phyloP scores from a whole-genome alignment of 805 yeast genomes.

The Metschnikowia amazonensis region DNA sequence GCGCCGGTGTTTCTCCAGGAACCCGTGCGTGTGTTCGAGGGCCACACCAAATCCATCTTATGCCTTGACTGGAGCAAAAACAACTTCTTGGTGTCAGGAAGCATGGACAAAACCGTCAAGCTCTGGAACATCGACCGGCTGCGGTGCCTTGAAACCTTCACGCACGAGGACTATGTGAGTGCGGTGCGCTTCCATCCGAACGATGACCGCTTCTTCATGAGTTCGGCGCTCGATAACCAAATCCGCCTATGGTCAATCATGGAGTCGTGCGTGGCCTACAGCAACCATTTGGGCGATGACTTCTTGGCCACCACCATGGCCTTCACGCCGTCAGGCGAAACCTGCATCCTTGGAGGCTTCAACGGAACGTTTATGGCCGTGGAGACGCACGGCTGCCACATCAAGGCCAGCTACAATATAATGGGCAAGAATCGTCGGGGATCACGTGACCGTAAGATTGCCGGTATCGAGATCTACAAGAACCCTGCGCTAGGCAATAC shows the following conservation, averaged over 20 bases:
- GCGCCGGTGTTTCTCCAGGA: slow-evolving; percentile 77
- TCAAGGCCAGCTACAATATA: slow-evolving; percentile 22
- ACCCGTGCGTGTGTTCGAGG: slow-evolving; percentile 59
- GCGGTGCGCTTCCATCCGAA: slow-evolving; percentile 73
- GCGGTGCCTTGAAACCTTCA: slow-evolving; percentile 58
- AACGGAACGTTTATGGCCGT: slow-evolving; percentile 62
- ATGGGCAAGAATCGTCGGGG: slow-evolving; percentile 11
- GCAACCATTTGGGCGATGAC: slow-evolving; percentile 50
- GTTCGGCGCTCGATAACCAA: slow-evolving; percentile 75
- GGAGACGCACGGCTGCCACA: slow-evolving; percentile 60
- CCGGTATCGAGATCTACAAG: slow-evolving; percentile 62
- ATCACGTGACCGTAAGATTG: slow-evolving; percentile 48
- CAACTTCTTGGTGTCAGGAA: slow-evolving; percentile 71
- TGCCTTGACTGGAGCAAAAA: slow-evolving; percentile 86
- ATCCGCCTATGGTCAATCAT: slow-evolving; percentile 82
- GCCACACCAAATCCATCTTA: slow-evolving; percentile 69
- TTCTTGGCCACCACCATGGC: slow-evolving; percentile 72
- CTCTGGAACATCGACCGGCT: slow-evolving; percentile 80
- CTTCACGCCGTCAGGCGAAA: slow-evolving; percentile 62
- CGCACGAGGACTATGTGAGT: slow-evolving; percentile 80
- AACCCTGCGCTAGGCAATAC: slow-evolving; percentile 15
- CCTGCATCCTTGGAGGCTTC: slow-evolving; percentile 71
- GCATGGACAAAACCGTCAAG: slow-evolving; percentile 79
- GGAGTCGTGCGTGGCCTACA: slow-evolving; percentile 60
- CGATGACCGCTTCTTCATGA: slow-evolving; percentile 82